Evolutionary conservation across 805 yeast species (phyloP), one percentile per base, ranked within the genome.

Genomic region (Pichia exigua): DNA sequence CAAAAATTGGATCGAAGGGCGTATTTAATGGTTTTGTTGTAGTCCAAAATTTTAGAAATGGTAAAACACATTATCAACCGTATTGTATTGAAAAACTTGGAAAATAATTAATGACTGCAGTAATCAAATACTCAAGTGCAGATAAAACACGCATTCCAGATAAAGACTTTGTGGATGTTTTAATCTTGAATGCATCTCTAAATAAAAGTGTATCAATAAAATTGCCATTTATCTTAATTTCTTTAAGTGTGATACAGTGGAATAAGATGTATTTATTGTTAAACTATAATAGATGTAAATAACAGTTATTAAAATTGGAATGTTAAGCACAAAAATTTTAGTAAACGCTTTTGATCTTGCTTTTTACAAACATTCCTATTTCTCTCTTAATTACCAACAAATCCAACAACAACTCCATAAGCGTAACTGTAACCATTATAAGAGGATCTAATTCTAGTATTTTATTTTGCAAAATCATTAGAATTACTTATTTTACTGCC

Each of bases 71-170:
- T n/a, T n/a, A n/a, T n/a, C n/a, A n/a, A n/a, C n/a, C n/a, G n/a
- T n/a, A n/a, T n/a, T n/a, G n/a, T n/a, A n/a, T n/a, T n/a, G n/a
- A n/a, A n/a, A n/a, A n/a, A n/a, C n/a, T n/a, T n/a, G n/a, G n/a
- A n/a, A n/a, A 90, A 79, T 61, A 83, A 83, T 49, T 80, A 62
- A 85, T 83, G 49, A 84, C 83, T 42, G 87, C 95, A 18, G 90
- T 78, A 67, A 87, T 65, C 44, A 88, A 92, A 62, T 87, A 87
- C 54, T 95, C 96, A 54, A 85, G 71, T 3, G 95, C 90, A 61
- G 87, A 79, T n/a, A n/a, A n/a, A n/a, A n/a, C n/a, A n/a, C n/a
- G n/a, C n/a, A n/a, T n/a, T n/a, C n/a, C n/a, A n/a, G n/a, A n/a
- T 48, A 88, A 71, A 3, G 95, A 94, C 61, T 71, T 81, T 68